phyloP scores from a whole-genome alignment of 2,329 filamentous ascomycete genomes.

The Nigrograna mackinnonii region DNA sequence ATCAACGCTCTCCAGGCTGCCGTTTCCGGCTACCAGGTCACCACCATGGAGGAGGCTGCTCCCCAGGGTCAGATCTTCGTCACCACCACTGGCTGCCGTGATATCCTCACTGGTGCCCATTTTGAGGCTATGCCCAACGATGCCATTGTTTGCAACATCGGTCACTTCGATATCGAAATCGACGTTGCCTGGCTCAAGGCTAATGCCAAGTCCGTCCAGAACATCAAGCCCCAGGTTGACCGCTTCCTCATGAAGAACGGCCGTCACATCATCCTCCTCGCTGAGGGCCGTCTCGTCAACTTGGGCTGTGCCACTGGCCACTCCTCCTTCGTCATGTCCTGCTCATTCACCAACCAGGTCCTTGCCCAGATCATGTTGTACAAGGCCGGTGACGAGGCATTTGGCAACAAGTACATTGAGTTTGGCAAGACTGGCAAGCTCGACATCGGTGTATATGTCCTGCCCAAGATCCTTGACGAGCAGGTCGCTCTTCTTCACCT shows the following conservation, averaged over 20 bases:
- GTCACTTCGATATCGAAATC: conserved; percentile 99
- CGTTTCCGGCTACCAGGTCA: conserved; percentile 95
- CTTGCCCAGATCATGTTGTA: conserved; percentile 98
- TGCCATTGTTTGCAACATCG: conserved; percentile 99
- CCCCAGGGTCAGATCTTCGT: conserved; percentile 93
- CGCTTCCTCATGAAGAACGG: conserved; percentile 93
- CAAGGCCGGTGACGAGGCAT: conserved; percentile 87
- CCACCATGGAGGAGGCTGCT: conserved; percentile 97
- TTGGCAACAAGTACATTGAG: conserved; percentile 92
- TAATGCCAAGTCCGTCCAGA: conserved; percentile 89
- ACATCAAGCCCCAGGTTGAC: conserved; percentile 99
- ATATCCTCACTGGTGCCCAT: conserved; percentile 90
- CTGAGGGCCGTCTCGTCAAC: conserved; percentile 99
- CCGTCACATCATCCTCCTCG: conserved; percentile 96
- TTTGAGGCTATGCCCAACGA: conserved; percentile 97
- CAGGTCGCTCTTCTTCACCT: conserved; percentile 95
- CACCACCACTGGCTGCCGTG: conserved; percentile 98
- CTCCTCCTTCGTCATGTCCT: conserved; percentile 99
- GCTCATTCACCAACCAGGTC: conserved; percentile 99
- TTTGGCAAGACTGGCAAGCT: conserved; percentile 93
- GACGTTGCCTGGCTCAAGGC: conserved; percentile 99
- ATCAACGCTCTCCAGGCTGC: conserved; percentile 99
- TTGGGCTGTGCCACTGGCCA: conserved; percentile 98
- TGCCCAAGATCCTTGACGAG: conserved; percentile 99
- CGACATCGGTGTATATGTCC: conserved; percentile 88